A percentile compares a stretch with the other conserved stretches of the same genome.
These are phyloP conservation scores for Suillus alpinus DNA, from an alignment of 768 basidiomycete genomes.

Conservation along the genomic window DNA sequence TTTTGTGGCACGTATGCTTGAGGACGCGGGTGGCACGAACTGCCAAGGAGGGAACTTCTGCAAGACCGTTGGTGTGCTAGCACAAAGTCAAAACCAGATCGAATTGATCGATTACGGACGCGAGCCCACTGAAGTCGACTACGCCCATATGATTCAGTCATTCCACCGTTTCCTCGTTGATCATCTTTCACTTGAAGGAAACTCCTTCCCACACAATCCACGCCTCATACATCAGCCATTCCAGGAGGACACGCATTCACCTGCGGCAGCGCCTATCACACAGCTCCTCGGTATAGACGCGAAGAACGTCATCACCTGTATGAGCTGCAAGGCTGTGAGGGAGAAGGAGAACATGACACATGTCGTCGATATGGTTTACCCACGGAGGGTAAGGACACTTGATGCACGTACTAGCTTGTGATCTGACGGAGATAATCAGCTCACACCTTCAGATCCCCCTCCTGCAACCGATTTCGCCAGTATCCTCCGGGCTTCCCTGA, in stretches of 20 bases:
- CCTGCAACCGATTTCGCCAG: conserved; percentile 54
- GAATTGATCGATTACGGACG: conserved; percentile 88
- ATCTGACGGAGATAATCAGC: conserved; percentile 20
- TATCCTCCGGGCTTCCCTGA: conserved; percentile 71
- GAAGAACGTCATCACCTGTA: conserved; percentile 72
- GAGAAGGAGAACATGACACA: conserved; percentile 81
- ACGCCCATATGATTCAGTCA: conserved; percentile 86
- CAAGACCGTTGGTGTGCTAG: conserved; percentile 84
- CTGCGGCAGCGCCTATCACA: conserved; percentile 69
- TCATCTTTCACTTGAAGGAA: conserved; percentile 74
- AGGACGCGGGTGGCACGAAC: conserved; percentile 90
- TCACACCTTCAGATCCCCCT: conserved; percentile 34
- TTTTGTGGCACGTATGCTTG: conserved; percentile 92
- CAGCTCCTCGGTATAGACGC: conserved; percentile 83
- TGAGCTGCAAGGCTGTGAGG: conserved; percentile 65
- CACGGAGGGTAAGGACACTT: conserved; percentile 59
- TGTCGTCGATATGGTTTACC: conserved; percentile 83
- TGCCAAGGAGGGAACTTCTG: conserved; percentile 98
- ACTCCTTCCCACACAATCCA: conserved; percentile 59
- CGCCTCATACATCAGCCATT: conserved; percentile 37
- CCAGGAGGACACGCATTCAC: conserved; percentile 24
- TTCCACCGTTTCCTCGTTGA: conserved; percentile 95
- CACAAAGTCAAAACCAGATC: conserved; percentile 85
- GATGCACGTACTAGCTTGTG: background rate
- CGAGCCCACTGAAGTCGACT: conserved; percentile 69